Base-by-base conservation (phyloP, 176 grass and related monocot genomes). In the Carex myosuroides region DNA sequence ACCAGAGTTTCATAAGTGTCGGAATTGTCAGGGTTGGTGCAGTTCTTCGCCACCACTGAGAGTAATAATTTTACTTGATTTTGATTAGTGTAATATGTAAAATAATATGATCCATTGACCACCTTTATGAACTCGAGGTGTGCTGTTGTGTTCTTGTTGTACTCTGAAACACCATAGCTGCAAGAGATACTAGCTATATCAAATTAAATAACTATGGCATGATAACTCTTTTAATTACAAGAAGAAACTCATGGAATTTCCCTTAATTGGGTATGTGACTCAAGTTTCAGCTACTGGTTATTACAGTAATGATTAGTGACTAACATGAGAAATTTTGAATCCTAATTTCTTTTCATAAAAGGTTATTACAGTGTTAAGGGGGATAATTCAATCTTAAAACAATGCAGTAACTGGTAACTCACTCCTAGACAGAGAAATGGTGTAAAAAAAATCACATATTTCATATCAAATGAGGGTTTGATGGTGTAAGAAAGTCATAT, bases 51-150 rank as follows among this genome's bases (percentile, higher is more conserved):
- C 42, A 24, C 11, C 13, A 77, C 26, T 1, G 0, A 53, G 44
- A 77, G 39, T 44, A 44, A 44, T 0, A 1, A 44, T 44, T 1
- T 8, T 8, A 44, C 72, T 77, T 21, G 9, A 50, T 17, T 53
- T 6, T 76, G n/a, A 6, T 76, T 54, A 11, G 53, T 75, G 37
- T 30, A 73, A 6, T 32, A 73, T 73, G 44, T 18, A 9, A 6
- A 46, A 2, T 35, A 73, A 12, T 9, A 1, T 41, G n/a, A 67
- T 67, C 11, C 26, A 67, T 67, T 30, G 13, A 24, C 26, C 8
- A 24, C 63, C 63, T 67, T 67, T 67, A 67, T 67, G 17, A 67
- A 67, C n/a, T 67, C n/a, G 63, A 67, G 63, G 22, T 67, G 63
- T 8, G 13, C 26, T 67, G 22, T 13, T 13, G 8, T 30, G 22